Evolutionary conservation across 805 yeast genomes (phyloP).

Genomic region (Cyberlindnera mrakii): DNA sequence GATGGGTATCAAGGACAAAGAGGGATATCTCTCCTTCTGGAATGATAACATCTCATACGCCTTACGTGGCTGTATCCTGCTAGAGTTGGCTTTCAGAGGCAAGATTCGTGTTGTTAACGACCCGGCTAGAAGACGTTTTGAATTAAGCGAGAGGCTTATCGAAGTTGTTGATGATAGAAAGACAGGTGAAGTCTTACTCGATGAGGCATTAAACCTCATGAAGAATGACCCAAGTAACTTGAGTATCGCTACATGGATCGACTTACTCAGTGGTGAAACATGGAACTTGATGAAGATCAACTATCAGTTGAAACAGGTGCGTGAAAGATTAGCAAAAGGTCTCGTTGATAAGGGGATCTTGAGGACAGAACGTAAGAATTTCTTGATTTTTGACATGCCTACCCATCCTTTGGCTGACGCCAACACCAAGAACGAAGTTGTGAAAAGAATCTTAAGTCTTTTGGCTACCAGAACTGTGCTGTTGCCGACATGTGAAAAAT

Average conservation of each 20-base stretch:
- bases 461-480: slow-evolving; percentile 68
- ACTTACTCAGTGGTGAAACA: slow-evolving; percentile 88
- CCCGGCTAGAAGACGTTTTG: slow-evolving; percentile 84
- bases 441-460: slow-evolving; percentile 61
- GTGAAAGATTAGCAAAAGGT: slow-evolving; percentile 95
- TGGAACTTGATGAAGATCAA: slow-evolving; percentile 94
- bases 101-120: slow-evolving; percentile 87
- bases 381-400: slow-evolving; percentile 94
- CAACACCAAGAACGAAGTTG: slow-evolving; percentile 74
- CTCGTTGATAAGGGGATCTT: slow-evolving; percentile 94
- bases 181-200: slow-evolving; percentile 93
- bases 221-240: slow-evolving; percentile 73
- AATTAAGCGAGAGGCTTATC: slow-evolving; percentile 77
- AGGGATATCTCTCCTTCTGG: slow-evolving; percentile 96
- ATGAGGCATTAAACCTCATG: slow-evolving; percentile 89
- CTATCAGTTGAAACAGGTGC: slow-evolving; percentile 93
- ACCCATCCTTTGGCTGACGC: slow-evolving; percentile 94
- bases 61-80: slow-evolving; percentile 84
- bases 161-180: slow-evolving; percentile 81
- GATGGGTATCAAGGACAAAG: slow-evolving; percentile 90
- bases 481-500: slow-evolving; percentile 51
- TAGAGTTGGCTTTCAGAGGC: slow-evolving; percentile 89
- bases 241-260: slow-evolving; percentile 88
- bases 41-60: slow-evolving; percentile 97
- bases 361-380: slow-evolving; percentile 93